Conservation (phyloP, 192 early-diverging fungal genomes). For the Backusella luteola region DNA sequence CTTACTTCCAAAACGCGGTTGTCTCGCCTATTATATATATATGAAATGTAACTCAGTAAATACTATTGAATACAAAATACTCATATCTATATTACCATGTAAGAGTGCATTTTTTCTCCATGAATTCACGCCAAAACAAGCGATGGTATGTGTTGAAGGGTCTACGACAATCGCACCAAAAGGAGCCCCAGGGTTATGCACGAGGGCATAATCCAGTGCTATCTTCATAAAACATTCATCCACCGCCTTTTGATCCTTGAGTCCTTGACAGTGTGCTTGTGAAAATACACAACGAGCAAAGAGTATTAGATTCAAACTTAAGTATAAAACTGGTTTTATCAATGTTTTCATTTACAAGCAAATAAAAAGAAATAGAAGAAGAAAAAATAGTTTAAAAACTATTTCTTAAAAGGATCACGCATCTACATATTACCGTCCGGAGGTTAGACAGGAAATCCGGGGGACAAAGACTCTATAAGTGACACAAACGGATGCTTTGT, state of each 20-base stretch:
- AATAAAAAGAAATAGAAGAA: background rate
- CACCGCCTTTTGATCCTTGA: background rate
- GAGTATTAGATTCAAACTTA: background rate
- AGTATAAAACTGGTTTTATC: background rate
- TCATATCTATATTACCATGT: conserved; percentile 15
- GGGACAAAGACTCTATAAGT: background rate
- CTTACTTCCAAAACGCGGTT: conserved; percentile 32
- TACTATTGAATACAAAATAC: background rate
- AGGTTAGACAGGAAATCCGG: background rate
- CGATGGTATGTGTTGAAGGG: conserved; percentile 13
- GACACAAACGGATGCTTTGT: background rate
- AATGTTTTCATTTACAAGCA: background rate
- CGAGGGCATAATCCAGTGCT: conserved; percentile 16
- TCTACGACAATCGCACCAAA: conserved; percentile 27
- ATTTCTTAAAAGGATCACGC: background rate
- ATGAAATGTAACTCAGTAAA: background rate
- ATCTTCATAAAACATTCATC: conserved; percentile 28
- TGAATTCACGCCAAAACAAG: conserved; percentile 25
- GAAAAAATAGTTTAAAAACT: background rate
- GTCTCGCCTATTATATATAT: conserved; percentile 14
- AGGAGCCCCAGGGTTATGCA: conserved; percentile 17
- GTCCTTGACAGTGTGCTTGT: background rate
- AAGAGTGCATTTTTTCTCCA: conserved; percentile 20
- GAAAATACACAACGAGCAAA: background rate
- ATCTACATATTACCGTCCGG: background rate